Conservation (phyloP, 495 filamentous ascomycete species). For the Hyaloscypha finlandica region DNA sequence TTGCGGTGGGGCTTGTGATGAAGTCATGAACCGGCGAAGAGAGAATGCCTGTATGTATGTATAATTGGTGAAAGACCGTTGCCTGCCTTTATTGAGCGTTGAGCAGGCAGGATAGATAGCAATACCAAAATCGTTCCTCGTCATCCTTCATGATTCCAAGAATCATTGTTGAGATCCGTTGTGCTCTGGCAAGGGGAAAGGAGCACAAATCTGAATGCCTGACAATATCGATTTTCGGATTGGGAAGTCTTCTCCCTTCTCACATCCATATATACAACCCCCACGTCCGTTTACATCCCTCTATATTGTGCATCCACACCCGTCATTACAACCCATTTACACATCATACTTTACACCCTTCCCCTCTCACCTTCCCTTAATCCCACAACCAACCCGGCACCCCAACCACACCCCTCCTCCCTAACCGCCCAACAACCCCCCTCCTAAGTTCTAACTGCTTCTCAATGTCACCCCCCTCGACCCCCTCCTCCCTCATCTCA, state of each 20-base stretch:
- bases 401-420: conserved; percentile 51
- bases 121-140: background rate
- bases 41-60: background rate
- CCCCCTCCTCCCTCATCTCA: conserved; percentile 56
- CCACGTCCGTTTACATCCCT: conserved; percentile 11
- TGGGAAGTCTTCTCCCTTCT: no score
- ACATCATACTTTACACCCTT: conserved; percentile 50
- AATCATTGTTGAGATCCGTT: no score
- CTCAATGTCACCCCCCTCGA: conserved; percentile 57
- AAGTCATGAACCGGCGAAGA: background rate
- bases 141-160: no score
- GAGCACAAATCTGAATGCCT: no score
- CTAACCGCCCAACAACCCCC: conserved; percentile 59
- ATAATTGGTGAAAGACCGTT: background rate
- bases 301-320: conserved; percentile 54
- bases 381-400: conserved; percentile 32
- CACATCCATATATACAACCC: background rate
- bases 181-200: no score
- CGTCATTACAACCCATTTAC: conserved; percentile 55
- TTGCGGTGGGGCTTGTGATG: background rate
- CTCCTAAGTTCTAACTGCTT: conserved; percentile 54
- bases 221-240: no score
- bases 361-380: no score
- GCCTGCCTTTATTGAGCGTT: background rate
- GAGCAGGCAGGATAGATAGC: background rate